Conservation (phyloP, 768 basidiomycete genomes). For the Clavaria fumosa region DNA sequence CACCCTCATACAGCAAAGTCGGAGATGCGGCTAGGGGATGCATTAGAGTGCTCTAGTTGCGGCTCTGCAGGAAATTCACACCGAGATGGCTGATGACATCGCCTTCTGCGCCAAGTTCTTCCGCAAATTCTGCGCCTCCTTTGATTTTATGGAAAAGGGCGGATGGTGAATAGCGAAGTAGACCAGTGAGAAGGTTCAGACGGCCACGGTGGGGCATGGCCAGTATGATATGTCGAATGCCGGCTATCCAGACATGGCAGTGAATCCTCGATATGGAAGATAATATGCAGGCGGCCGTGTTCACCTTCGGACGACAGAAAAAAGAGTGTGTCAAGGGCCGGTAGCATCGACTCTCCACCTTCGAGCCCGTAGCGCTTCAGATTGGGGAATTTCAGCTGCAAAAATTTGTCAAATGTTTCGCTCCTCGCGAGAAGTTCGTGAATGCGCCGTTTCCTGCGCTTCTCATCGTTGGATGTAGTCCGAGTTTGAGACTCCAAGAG, state of each 20-base stretch:
- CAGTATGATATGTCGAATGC: constrained; percentile 55
- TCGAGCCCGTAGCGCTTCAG: constrained; percentile 62
- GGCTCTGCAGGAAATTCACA: constrained; percentile 16
- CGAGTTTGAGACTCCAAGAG: constrained; percentile 53
- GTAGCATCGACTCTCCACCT: constrained; percentile 89
- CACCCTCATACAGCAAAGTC: constrained; percentile 38
- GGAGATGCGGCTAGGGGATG: constrained; percentile 43
- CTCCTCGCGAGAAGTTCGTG: constrained; percentile 56
- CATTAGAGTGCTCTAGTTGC: background rate
- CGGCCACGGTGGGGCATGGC: constrained; percentile 85
- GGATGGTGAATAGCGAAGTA: constrained; percentile 50
- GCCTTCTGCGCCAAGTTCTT: constrained; percentile 51
- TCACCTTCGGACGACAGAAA: constrained; percentile 43
- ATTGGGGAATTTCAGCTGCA: constrained; percentile 64
- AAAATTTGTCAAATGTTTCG: constrained; percentile 73
- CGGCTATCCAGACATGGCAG: constrained; percentile 25
- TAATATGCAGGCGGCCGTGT: constrained; percentile 1
- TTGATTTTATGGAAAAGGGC: constrained; percentile 80
- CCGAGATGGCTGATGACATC: constrained; percentile 83
- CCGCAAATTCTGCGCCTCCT: constrained; percentile 57
- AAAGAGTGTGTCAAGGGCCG: constrained; percentile 71
- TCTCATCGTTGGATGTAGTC: constrained; percentile 16
- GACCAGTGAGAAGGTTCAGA: constrained; percentile 68
- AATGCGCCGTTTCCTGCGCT: constrained; percentile 35
- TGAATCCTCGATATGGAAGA: background rate